Percentiles rank a stretch among this genome's conserved stretches.
Evolutionary conservation across 768 basidiomycete species (phyloP).

Genomic region (Pulveroboletus sp.): DNA sequence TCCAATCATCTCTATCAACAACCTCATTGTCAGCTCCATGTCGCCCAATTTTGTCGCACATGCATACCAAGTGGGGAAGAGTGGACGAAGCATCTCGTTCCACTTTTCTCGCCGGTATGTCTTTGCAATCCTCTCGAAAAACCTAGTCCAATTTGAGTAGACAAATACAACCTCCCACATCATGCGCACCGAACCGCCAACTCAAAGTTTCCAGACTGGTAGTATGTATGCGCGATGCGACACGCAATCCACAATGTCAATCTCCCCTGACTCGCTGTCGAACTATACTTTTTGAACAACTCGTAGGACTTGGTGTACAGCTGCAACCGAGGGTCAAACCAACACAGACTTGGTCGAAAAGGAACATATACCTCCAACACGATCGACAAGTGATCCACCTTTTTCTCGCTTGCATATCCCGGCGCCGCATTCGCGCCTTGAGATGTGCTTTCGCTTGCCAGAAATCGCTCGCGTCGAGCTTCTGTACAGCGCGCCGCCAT

Average conservation of each 20-base stretch:
- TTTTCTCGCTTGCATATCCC: slow-evolving; percentile 86
- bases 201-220: slow-evolving; percentile 76
- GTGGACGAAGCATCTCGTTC: slow-evolving; percentile 67
- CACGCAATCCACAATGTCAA: slow-evolving; percentile 89
- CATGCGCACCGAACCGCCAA: slow-evolving; percentile 72
- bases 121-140: slow-evolving; percentile 89
- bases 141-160: slow-evolving; percentile 35
- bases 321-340: slow-evolving; percentile 36
- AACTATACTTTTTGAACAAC: slow-evolving; percentile 77
- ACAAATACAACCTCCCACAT: not conserved
- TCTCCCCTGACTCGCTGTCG: slow-evolving; percentile 61
- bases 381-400: slow-evolving; percentile 82
- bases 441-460: slow-evolving; percentile 46
- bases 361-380: slow-evolving; percentile 66
- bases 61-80: slow-evolving; percentile 77
- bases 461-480: slow-evolving; percentile 64
- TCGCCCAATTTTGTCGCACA: slow-evolving; percentile 79
- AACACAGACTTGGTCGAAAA: not conserved
- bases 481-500: slow-evolving; percentile 87
- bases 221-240: slow-evolving; percentile 86
- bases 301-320: slow-evolving; percentile 95
- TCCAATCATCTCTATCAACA: slow-evolving; percentile 83
- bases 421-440: slow-evolving; percentile 48
- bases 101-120: slow-evolving; percentile 87
- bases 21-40: slow-evolving; percentile 67